These are phyloP conservation scores for Penicillium canariense DNA, from an alignment of 495 filamentous ascomycete species.

Conservation along the genomic window DNA sequence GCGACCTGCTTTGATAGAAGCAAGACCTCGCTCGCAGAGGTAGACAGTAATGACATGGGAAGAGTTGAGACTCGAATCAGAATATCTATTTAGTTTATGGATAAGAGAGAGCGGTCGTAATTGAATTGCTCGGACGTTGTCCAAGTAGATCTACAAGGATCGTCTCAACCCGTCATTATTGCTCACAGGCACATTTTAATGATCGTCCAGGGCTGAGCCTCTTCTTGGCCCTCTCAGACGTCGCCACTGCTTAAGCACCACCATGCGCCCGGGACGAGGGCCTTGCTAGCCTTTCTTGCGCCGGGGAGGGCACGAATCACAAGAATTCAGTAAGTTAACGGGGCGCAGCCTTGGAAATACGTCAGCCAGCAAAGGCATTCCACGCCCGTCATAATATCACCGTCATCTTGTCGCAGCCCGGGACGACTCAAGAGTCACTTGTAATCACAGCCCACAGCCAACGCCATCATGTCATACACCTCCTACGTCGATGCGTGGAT, in stretches of 20 bases:
- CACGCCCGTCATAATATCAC: neutral
- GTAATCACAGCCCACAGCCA: neutral
- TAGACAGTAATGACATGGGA: too few relatives aligned
- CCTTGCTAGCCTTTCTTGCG: neutral
- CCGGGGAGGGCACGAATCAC: neutral
- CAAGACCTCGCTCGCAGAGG: neutral
- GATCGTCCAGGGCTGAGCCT: neutral
- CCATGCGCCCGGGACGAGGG: neutral
- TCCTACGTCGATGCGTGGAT: slow-evolving; percentile 18
- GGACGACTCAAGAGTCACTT: neutral
- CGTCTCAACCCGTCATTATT: neutral
- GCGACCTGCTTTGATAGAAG: neutral
- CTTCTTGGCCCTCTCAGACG: neutral
- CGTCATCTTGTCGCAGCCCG: neutral
- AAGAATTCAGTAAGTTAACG: neutral
- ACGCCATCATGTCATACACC: slow-evolving; percentile 19
- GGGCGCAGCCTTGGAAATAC: neutral
- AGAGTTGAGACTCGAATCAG: too few relatives aligned
- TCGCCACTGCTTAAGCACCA: neutral
- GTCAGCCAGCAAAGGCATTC: neutral
- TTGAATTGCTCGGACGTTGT: too few relatives aligned
- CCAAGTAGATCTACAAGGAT: too few relatives aligned
- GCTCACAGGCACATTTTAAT: neutral
- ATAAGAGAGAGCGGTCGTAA: too few relatives aligned
- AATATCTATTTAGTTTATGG: too few relatives aligned